These are phyloP conservation scores for Venturia aucupariae DNA, from an alignment of 2,329 filamentous ascomycete species.

Conservation along the genomic window DNA sequence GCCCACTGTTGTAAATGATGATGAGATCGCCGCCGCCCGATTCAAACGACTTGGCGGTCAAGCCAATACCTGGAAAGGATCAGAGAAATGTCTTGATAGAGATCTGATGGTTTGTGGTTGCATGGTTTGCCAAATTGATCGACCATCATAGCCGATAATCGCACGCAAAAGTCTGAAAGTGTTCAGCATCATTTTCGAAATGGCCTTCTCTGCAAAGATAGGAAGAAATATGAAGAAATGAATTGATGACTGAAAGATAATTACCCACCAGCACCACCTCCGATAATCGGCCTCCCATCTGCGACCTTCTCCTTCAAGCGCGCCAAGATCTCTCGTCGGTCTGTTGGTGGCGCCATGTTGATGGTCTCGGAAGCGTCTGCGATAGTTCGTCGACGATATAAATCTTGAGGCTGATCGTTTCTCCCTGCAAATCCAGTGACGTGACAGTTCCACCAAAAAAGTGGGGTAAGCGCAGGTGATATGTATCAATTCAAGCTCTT, in stretches of 20 bases:
- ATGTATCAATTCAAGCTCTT: background rate
- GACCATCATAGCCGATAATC: background rate
- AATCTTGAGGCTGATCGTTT: background rate
- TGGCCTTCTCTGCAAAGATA: too few relatives aligned
- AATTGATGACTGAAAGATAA: slow-evolving; percentile 21
- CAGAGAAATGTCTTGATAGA: slow-evolving; percentile 18
- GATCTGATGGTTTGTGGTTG: background rate
- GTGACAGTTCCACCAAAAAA: background rate
- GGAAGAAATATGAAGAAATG: too few relatives aligned
- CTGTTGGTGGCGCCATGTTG: slow-evolving; percentile 48
- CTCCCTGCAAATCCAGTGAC: background rate
- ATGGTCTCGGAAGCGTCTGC: background rate
- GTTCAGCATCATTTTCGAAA: too few relatives aligned
- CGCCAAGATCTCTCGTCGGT: slow-evolving; percentile 47
- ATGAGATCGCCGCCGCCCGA: slow-evolving; percentile 60
- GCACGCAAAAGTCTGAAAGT: too few relatives aligned
- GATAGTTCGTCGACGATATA: background rate
- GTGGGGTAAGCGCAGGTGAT: background rate
- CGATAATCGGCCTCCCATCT: slow-evolving; percentile 51
- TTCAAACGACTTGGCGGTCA: slow-evolving; percentile 63
- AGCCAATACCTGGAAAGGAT: slow-evolving; percentile 46
- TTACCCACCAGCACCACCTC: slow-evolving; percentile 48
- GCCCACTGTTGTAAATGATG: slow-evolving; percentile 63
- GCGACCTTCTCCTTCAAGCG: slow-evolving; percentile 46
- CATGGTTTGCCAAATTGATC: background rate